These are phyloP conservation scores for Boletus sp. DNA, from an alignment of 1,284 basidiomycete species.

Conservation along the genomic window DNA sequence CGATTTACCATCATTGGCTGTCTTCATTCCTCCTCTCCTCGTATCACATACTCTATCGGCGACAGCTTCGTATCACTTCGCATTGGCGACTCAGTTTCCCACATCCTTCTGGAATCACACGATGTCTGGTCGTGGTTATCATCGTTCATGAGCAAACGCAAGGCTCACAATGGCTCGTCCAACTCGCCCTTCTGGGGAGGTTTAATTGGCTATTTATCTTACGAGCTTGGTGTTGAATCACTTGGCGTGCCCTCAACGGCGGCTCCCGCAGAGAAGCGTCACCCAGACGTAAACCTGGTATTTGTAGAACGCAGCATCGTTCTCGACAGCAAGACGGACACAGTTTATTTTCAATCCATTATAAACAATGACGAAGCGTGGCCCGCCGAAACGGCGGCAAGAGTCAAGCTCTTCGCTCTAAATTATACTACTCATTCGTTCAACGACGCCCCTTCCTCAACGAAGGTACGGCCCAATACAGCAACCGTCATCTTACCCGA, in stretches of 20 bases:
- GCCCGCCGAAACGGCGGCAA: conserved; percentile 42
- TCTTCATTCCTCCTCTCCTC: conserved; percentile 46
- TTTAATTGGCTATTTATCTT: conserved; percentile 66
- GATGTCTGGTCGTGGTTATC: conserved; percentile 72
- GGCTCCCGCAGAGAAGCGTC: conserved; percentile 28
- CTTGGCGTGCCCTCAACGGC: conserved; percentile 40
- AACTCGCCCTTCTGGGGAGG: conserved; percentile 77
- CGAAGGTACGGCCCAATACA: conserved; percentile 26
- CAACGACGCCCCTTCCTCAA: conserved; percentile 19
- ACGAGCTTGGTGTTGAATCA: conserved; percentile 66
- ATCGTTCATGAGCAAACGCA: conserved; percentile 55
- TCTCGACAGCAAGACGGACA: conserved; percentile 48
- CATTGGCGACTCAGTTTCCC: conserved; percentile 28
- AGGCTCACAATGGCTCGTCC: conserved; percentile 43
- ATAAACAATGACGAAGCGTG: conserved; percentile 54
- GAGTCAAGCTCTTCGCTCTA: conserved; percentile 24
- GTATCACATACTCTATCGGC: conserved; percentile 55
- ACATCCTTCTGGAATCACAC: conserved; percentile 38
- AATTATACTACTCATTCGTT: conserved; percentile 24
- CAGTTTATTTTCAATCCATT: conserved; percentile 61
- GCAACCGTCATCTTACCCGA: conserved; percentile 49
- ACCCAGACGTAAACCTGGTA: conserved; percentile 68
- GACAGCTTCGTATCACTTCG: conserved; percentile 46
- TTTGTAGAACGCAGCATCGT: conserved; percentile 75
- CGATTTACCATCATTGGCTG: conserved; percentile 67